Evolutionary conservation across 2,329 filamentous ascomycete species (phyloP).

Genomic region (Ophiobolus disseminans): DNA sequence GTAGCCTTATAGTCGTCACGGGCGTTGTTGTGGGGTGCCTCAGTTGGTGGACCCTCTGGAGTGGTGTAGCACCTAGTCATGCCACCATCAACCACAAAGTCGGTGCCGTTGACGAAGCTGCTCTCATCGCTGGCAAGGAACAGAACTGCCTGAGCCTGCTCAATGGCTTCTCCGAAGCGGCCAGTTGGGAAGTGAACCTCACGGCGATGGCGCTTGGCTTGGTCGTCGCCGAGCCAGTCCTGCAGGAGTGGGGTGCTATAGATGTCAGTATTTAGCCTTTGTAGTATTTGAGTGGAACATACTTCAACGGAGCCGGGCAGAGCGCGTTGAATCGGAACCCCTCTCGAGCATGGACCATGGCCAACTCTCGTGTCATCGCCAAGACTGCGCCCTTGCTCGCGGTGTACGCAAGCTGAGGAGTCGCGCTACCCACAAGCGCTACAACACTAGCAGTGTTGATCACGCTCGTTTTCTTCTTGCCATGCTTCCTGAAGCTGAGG

Average conservation of each 20-base stretch:
- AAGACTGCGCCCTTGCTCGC: slow-evolving; percentile 92
- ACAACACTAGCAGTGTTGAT: slow-evolving; percentile 94
- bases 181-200: slow-evolving; percentile 90
- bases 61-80: slow-evolving; percentile 89
- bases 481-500: slow-evolving; percentile 77
- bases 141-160: slow-evolving; percentile 88
- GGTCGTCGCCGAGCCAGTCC: slow-evolving; percentile 90
- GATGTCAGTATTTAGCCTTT: slow-evolving; percentile 19
- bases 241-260: slow-evolving; percentile 81
- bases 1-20: slow-evolving; percentile 9
- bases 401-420: slow-evolving; percentile 90
- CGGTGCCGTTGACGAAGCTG: slow-evolving; percentile 87
- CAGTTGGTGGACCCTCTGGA: slow-evolving; percentile 63
- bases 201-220: slow-evolving; percentile 78
- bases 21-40: slow-evolving; percentile 60
- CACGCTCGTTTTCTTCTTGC: slow-evolving; percentile 79
- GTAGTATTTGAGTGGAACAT: slow-evolving; percentile 28
- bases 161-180: slow-evolving; percentile 89
- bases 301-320: slow-evolving; percentile 89
- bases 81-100: slow-evolving; percentile 95
- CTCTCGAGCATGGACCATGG: slow-evolving; percentile 90
- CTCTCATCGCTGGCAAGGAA: slow-evolving; percentile 88
- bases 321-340: slow-evolving; percentile 89
- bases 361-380: slow-evolving; percentile 86
- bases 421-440: slow-evolving; percentile 83